These are phyloP conservation scores for Mycena latifolia DNA, from an alignment of 768 basidiomycete genomes.

Conservation along the genomic window DNA sequence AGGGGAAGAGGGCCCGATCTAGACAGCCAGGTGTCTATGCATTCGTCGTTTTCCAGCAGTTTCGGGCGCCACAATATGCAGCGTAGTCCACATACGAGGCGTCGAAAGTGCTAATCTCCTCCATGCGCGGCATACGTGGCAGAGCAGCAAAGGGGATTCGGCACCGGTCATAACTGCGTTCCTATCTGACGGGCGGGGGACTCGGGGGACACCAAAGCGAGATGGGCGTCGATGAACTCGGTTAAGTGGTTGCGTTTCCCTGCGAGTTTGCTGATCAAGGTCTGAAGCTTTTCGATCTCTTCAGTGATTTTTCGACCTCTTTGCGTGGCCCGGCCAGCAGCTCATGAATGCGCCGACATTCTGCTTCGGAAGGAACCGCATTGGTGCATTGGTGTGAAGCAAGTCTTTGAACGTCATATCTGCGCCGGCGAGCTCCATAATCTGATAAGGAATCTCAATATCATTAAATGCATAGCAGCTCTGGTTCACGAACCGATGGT, in stretches of 20 bases:
- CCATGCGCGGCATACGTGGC: too few relatives aligned
- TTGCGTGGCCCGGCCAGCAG: not conserved
- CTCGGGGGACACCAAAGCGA: constrained; percentile 3
- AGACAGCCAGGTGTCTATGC: too few relatives aligned
- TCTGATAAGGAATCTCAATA: too few relatives aligned
- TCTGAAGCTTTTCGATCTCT: not conserved
- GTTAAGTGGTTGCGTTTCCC: constrained; percentile 5
- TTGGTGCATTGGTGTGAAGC: constrained; percentile 19
- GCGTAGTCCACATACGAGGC: constrained; percentile 8
- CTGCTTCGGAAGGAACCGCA: constrained; percentile 3
- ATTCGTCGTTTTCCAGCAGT: too few relatives aligned
- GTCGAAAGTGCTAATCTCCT: too few relatives aligned
- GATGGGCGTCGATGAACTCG: constrained; percentile 8
- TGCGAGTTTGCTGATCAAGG: not conserved
- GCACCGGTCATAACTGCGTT: not conserved
- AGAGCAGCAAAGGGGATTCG: constrained; percentile 6
- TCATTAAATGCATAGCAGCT: too few relatives aligned
- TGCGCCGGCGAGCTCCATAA: too few relatives aligned
- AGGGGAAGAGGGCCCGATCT: too few relatives aligned
- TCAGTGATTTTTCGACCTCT: not conserved
- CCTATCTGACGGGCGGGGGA: constrained; percentile 8
- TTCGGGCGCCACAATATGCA: constrained; percentile 7
- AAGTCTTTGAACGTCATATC: too few relatives aligned
- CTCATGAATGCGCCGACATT: constrained; percentile 10
- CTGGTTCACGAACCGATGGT: too few relatives aligned